Base-by-base conservation (phyloP, 2,329 filamentous ascomycete species). In the Torrubiellomyces zombiae region DNA sequence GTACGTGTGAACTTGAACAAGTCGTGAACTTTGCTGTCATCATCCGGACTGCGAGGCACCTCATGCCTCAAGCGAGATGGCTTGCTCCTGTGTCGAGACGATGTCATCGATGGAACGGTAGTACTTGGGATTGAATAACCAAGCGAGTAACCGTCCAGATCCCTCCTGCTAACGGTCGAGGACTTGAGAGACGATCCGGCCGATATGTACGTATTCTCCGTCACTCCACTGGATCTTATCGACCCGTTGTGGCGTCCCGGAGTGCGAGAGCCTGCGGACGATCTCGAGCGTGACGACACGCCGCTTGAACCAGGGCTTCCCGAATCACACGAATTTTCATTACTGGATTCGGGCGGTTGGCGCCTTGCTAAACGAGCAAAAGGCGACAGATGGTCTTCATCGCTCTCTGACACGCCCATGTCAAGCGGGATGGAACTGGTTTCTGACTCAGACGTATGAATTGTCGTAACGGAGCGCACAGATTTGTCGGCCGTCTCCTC, bases 1-100 rank as follows among this genome's bases (percentile, higher is more conserved):
- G 75, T 75, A 27, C 80, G 74, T 3, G 77, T 86, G 40, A 75
- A 86, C 16, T 83, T 82, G 54, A 95, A 94, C 1, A 95, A 57
- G 35, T 94, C 85, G 29, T 75, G 55, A 4, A 75, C 60, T 31
- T 69, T 70, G 33, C 65, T 63, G 7, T 85, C 78, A 16, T 81
- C 51, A 16, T 81, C 51, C 0, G 83, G 80, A 37, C 79, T 91
- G 17, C 72, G 66, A 2, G 82, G 59, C 2, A 92, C 64, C 43
- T 94, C 82, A 37, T 91, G 74, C 15, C 81, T 70, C 23, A 94
- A 55, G 13, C 75, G 67, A 10, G 85, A 93, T 1, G 72, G 65
- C 38, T 50, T 52, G 22, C 57, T 53, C 23, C 49, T 48, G 6
- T 55, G 53, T 16, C 50, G 50, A 10, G 59, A 59, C 18, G 65